Evolutionary conservation across 768 basidiomycete genomes (phyloP).

Genomic region (Auricularia sp.): DNA sequence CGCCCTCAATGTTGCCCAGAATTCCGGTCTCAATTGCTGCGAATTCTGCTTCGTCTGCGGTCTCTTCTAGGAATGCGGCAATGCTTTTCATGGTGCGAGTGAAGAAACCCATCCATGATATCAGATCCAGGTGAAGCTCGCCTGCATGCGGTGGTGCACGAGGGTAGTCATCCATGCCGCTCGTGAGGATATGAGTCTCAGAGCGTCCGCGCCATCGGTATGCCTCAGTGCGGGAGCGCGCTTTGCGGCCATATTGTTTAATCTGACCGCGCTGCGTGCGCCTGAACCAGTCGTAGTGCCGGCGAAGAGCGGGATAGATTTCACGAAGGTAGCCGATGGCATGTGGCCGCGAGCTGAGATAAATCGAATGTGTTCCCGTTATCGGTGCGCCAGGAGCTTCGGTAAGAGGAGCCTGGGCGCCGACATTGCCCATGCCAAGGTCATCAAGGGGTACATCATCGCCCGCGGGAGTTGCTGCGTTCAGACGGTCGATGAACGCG

Average conservation of each 20-base stretch:
- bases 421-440: constrained; percentile 53
- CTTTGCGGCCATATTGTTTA: constrained; percentile 75
- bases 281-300: constrained; percentile 95
- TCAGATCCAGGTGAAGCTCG: constrained; percentile 86
- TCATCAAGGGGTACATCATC: constrained; percentile 41
- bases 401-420: constrained; percentile 41
- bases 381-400: neutral
- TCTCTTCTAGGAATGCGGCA: constrained; percentile 74
- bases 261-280: constrained; percentile 90
- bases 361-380: constrained; percentile 37
- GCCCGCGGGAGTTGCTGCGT: constrained; percentile 20
- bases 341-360: constrained; percentile 40
- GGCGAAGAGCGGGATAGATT: constrained; percentile 74
- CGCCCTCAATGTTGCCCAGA: constrained; percentile 78
- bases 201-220: constrained; percentile 94
- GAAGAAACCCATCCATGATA: constrained; percentile 96
- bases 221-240: constrained; percentile 79
- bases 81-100: constrained; percentile 87
- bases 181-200: constrained; percentile 77
- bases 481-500: constrained; percentile 73
- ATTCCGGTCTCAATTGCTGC: constrained; percentile 70
- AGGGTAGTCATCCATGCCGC: constrained; percentile 95
- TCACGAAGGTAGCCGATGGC: constrained; percentile 52
- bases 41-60: constrained; percentile 74
- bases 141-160: constrained; percentile 81